phyloP scores from a whole-genome alignment of 1,284 basidiomycete genomes.

The Austroboletus novae-zelandiae region DNA sequence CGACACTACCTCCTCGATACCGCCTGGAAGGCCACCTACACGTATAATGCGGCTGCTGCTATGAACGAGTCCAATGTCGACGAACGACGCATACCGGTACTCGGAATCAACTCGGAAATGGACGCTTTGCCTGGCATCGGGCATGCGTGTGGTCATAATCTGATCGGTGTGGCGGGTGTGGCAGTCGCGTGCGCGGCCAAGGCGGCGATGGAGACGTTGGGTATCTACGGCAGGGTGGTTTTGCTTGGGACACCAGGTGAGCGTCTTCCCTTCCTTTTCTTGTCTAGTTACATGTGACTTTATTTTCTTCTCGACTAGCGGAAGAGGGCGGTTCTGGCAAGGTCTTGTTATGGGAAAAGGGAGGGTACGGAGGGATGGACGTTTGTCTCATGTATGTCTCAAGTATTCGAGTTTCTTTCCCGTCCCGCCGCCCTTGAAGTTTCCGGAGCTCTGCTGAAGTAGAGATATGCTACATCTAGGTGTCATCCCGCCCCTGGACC shows the following conservation, averaged over 20 bases:
- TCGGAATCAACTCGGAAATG: slow-evolving; percentile 77
- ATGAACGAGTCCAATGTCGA: background rate
- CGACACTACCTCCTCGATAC: slow-evolving; percentile 59
- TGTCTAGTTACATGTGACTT: background rate
- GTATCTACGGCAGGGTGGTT: slow-evolving; percentile 61
- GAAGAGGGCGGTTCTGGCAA: slow-evolving; percentile 78
- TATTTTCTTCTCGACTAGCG: slow-evolving; percentile 35
- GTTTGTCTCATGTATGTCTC: slow-evolving; percentile 59
- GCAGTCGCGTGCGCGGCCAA: slow-evolving; percentile 64
- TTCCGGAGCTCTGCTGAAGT: background rate
- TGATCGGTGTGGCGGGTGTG: slow-evolving; percentile 73
- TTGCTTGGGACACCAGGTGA: slow-evolving; percentile 74
- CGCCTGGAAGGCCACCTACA: slow-evolving; percentile 68
- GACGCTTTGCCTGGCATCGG: slow-evolving; percentile 62
- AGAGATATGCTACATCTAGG: slow-evolving; percentile 33
- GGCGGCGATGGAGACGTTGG: slow-evolving; percentile 53
- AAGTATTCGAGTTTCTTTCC: background rate
- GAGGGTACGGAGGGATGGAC: slow-evolving; percentile 66
- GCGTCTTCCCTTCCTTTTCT: background rate
- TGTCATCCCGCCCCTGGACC: slow-evolving; percentile 62
- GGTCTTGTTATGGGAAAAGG: slow-evolving; percentile 54
- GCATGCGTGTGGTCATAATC: slow-evolving; percentile 77
- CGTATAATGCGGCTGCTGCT: slow-evolving; percentile 18
- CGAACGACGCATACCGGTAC: slow-evolving; percentile 32
- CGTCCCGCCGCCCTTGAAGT: background rate